These are phyloP conservation scores for Eutrema salsugineum DNA, from an alignment of 441 rosid species.

Conservation along the genomic window DNA sequence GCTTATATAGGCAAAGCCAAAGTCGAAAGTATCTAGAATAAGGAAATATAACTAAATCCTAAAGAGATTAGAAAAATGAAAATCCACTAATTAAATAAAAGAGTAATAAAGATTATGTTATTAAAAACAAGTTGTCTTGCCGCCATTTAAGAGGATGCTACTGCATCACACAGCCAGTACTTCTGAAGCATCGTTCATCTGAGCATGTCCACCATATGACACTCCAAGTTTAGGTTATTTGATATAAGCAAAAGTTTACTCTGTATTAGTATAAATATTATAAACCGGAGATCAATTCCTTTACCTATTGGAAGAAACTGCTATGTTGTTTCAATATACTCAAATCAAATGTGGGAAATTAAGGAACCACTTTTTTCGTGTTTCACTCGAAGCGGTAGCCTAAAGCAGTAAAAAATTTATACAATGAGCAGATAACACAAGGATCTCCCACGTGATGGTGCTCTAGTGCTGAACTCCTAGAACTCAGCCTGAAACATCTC, in stretches of 20 bases:
- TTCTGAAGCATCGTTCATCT: too few relatives aligned
- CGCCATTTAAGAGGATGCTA: too few relatives aligned
- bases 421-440: constrained; percentile 84
- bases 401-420: constrained; percentile 73
- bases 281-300: constrained; percentile 18
- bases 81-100: too few relatives aligned
- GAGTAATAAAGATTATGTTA: too few relatives aligned
- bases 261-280: constrained; percentile 4
- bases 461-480: constrained; percentile 59
- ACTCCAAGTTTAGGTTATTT: constrained; percentile 1
- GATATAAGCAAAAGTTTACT: background rate
- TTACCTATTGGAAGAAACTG: constrained; percentile 90
- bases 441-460: constrained; percentile 94
- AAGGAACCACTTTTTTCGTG: constrained; percentile 69
- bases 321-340: constrained; percentile 89
- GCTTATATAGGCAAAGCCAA: too few relatives aligned
- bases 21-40: too few relatives aligned
- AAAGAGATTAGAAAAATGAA: too few relatives aligned
- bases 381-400: constrained; percentile 48
- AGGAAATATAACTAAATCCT: too few relatives aligned
- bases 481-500: constrained; percentile 74
- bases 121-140: too few relatives aligned
- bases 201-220: background rate
- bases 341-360: constrained; percentile 76
- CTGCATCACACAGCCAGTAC: too few relatives aligned